Evolutionary conservation across 257 asterid genomes (phyloP).

Genomic region (Plectranthus barbatus): DNA sequence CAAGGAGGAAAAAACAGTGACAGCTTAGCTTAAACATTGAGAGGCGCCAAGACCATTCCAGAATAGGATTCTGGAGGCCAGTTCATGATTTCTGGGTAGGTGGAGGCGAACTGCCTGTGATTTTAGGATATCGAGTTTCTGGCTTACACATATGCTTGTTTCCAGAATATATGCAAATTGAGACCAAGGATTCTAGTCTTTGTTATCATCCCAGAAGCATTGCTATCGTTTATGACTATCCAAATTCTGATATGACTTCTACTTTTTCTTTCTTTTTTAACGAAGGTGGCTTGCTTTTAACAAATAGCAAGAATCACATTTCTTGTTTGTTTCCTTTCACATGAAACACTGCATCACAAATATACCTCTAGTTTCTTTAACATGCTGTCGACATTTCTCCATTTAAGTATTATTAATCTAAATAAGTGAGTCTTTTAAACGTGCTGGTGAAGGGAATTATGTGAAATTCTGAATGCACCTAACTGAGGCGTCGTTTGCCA

Average conservation of each 20-base stretch:
- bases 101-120: too few relatives aligned
- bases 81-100: neutral
- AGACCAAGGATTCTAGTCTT: neutral
- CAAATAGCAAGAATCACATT: neutral
- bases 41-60: neutral
- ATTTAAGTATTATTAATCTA: too few relatives aligned
- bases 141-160: neutral
- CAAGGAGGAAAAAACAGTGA: constrained; percentile 54
- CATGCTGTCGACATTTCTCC: too few relatives aligned
- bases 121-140: neutral
- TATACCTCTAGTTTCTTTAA: too few relatives aligned
- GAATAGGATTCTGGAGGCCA: neutral
- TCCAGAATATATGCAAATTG: neutral
- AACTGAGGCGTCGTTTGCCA: too few relatives aligned
- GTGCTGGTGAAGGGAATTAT: too few relatives aligned
- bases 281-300: neutral
- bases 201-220: neutral
- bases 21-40: neutral
- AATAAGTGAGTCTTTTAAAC: too few relatives aligned
- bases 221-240: neutral
- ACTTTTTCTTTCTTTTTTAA: neutral
- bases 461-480: too few relatives aligned
- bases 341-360: too few relatives aligned
- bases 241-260: neutral
- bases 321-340: neutral